Evolutionary conservation across 2,329 filamentous ascomycete species (phyloP).

Genomic region (Calonectria hawksworthii): DNA sequence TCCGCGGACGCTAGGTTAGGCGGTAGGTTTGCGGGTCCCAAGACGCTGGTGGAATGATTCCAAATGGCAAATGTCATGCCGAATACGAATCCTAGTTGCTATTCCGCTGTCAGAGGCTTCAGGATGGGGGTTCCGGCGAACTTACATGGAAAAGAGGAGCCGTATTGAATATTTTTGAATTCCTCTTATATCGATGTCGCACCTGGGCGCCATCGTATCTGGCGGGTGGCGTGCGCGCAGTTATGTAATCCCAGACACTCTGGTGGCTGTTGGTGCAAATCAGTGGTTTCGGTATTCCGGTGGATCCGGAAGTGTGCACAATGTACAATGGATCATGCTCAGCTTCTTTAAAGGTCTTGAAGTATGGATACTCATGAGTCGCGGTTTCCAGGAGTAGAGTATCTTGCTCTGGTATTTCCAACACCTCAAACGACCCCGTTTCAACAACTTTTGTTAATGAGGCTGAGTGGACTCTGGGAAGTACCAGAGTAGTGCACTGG

Average conservation of each 20-base stretch:
- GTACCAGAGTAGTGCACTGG: neutral
- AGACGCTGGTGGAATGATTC: neutral
- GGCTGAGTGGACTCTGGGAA: neutral
- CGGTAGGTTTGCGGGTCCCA: neutral
- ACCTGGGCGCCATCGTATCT: neutral
- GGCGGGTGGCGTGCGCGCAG: neutral
- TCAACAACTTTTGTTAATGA: neutral
- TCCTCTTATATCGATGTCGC: neutral
- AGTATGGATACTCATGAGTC: neutral
- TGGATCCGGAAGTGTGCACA: neutral
- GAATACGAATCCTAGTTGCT: neutral
- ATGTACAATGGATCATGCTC: neutral
- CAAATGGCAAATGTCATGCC: slow-evolving; percentile 10
- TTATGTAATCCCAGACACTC: neutral
- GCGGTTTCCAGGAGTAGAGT: neutral
- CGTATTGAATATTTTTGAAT: neutral
- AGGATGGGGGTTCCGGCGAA: too few species aligned
- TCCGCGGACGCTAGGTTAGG: neutral
- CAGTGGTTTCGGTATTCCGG: neutral
- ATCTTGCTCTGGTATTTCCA: neutral
- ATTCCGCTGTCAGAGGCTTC: neutral
- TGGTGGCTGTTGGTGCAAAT: neutral
- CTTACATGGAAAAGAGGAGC: neutral
- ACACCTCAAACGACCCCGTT: neutral
- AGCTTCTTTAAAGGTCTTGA: neutral